These are phyloP conservation scores for Ganoderma meredithae DNA, from an alignment of 1,284 basidiomycete species.

Conservation along the genomic window DNA sequence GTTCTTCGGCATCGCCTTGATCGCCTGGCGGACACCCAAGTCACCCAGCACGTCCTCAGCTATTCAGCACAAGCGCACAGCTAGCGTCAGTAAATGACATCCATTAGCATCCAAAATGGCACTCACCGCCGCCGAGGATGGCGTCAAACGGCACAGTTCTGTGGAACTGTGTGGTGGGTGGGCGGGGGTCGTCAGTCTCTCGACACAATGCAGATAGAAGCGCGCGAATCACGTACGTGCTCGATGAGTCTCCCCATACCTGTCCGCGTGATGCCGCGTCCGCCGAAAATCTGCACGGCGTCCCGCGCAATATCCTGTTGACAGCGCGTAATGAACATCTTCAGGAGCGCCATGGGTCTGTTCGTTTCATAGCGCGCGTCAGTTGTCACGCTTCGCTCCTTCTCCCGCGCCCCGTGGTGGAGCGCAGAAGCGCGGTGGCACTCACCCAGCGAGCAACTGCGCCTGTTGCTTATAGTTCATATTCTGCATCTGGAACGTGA, in stretches of 20 bases:
- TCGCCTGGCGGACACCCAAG: slow-evolving; percentile 73
- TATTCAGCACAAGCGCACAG: slow-evolving; percentile 28
- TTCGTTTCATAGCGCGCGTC: not conserved
- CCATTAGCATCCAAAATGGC: not conserved
- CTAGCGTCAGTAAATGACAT: slow-evolving; percentile 15
- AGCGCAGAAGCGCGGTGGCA: not conserved
- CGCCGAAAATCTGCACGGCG: slow-evolving; percentile 63
- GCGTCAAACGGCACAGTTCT: slow-evolving; percentile 72
- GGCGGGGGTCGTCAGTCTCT: slow-evolving; percentile 21
- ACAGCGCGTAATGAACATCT: slow-evolving; percentile 42
- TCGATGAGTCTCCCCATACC: slow-evolving; percentile 67
- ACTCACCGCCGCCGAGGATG: slow-evolving; percentile 68
- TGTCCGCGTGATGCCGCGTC: slow-evolving; percentile 57
- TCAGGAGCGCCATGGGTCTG: slow-evolving; percentile 42
- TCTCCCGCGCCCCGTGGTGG: not conserved
- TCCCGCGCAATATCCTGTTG: slow-evolving; percentile 48
- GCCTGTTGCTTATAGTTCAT: slow-evolving; percentile 66
- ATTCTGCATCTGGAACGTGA: slow-evolving; percentile 93
- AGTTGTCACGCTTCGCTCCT: not conserved
- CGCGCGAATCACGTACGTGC: slow-evolving; percentile 53
- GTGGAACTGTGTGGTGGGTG: slow-evolving; percentile 56
- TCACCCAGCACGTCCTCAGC: slow-evolving; percentile 77
- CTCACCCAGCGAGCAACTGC: slow-evolving; percentile 49
- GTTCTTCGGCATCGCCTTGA: slow-evolving; percentile 69
- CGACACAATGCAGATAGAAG: slow-evolving; percentile 13